Percentiles rank a stretch among this genome's conserved stretches.
Conservation (phyloP, 345 rosid genomes). For the Abelmoschus esculentus region DNA sequence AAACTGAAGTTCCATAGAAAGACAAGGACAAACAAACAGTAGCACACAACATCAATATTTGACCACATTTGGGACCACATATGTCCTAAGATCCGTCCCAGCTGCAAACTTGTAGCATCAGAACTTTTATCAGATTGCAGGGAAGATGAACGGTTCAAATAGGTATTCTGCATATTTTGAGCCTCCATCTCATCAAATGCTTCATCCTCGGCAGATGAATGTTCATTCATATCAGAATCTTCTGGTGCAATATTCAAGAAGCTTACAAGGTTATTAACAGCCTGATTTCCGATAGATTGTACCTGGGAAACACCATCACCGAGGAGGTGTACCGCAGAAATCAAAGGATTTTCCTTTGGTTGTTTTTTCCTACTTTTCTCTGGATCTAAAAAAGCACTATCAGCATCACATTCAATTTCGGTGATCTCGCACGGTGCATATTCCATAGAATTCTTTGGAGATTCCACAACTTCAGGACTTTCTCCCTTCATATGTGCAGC, state of each 20-base stretch:
- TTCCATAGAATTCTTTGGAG: constrained; percentile 43
- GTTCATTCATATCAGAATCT: constrained; percentile 59
- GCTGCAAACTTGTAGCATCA: constrained; percentile 86
- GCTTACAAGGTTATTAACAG: constrained; percentile 79
- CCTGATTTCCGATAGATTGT: constrained; percentile 90
- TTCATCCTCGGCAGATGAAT: constrained; percentile 44
- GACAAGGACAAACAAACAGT: constrained; percentile 76
- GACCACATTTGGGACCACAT: constrained; percentile 94
- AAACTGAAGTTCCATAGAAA: constrained; percentile 96
- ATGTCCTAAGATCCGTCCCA: constrained; percentile 83
- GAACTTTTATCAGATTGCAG: constrained; percentile 75
- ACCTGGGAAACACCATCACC: constrained; percentile 98
- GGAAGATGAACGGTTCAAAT: constrained; percentile 57
- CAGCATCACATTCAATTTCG: constrained; percentile 54
- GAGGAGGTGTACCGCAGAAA: constrained; percentile 84
- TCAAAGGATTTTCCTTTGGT: constrained; percentile 63
- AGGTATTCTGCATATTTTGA: constrained; percentile 35
- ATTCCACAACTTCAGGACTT: constrained; percentile 30
- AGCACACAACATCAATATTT: constrained; percentile 81
- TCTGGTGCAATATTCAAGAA: constrained; percentile 73
- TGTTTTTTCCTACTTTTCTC: constrained; percentile 40
- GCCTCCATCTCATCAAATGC: constrained; percentile 55
- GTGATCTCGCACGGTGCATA: constrained; percentile 58
- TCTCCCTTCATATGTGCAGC: constrained; percentile 28
- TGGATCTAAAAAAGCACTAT: constrained; percentile 30